phyloP scores from a whole-genome alignment of 2,329 filamentous ascomycete genomes.

The Claviceps citrina region DNA sequence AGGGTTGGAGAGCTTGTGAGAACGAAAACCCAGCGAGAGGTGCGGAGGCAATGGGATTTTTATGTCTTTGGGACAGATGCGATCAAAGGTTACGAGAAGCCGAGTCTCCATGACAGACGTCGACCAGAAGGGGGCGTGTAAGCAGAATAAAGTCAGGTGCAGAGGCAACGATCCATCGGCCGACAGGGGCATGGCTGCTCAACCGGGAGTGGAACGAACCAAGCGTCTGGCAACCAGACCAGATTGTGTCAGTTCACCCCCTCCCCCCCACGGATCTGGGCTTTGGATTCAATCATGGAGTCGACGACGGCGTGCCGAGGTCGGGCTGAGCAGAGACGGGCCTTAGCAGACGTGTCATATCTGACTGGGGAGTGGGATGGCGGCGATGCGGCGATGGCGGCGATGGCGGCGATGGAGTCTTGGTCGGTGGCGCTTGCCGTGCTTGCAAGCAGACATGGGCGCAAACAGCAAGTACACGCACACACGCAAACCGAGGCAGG shows the following conservation, averaged over 20 bases:
- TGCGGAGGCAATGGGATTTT: conserved; percentile 19
- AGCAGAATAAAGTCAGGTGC: neutral
- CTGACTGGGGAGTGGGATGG: conserved; percentile 13
- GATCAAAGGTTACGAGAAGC: neutral
- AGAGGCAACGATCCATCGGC: conserved; percentile 1
- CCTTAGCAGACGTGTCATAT: conserved; percentile 23
- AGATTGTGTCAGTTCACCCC: conserved; percentile 6
- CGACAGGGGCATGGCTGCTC: conserved; percentile 5
- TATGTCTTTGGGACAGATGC: conserved; percentile 15
- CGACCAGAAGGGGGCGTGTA: conserved; percentile 1
- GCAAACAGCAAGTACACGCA: neutral
- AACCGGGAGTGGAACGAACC: conserved; percentile 10
- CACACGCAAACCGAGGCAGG: neutral
- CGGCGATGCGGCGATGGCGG: conserved; percentile 3
- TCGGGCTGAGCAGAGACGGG: conserved; percentile 8
- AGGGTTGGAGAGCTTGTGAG: neutral
- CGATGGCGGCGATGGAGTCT: neutral
- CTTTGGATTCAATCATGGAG: conserved; percentile 11
- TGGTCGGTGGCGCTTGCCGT: conserved; percentile 5
- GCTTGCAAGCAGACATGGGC: conserved; percentile 3
- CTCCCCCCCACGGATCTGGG: conserved; percentile 8
- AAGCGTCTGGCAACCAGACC: conserved; percentile 9
- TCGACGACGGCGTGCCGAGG: conserved; percentile 12
- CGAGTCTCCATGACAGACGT: neutral
- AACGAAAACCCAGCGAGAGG: neutral